Conservation (phyloP, 345 rosid species). For the Combretum micranthum region DNA sequence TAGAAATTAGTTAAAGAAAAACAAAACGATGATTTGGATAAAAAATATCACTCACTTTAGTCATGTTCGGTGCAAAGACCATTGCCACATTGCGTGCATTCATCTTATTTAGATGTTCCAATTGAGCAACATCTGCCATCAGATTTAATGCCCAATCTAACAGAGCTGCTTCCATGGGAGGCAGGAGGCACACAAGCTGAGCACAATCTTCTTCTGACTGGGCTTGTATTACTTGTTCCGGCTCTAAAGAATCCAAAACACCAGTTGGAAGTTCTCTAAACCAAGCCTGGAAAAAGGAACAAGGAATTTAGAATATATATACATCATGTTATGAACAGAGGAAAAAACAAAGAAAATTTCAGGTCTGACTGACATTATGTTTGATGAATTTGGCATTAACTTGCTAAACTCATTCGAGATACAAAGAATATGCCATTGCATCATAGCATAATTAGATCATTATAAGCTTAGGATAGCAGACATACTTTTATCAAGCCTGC, state of each 20-base stretch:
- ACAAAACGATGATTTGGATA: background rate
- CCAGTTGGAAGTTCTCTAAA: conserved; percentile 98
- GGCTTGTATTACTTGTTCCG: conserved; percentile 81
- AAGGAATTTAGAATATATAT: too few relatives aligned
- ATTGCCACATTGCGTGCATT: conserved; percentile 92
- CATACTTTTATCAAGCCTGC: conserved; percentile 94
- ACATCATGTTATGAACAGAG: too few relatives aligned
- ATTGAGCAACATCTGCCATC: conserved; percentile 93
- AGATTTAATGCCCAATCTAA: conserved; percentile 88
- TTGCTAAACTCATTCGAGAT: background rate
- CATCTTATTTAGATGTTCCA: conserved; percentile 89
- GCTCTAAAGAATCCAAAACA: conserved; percentile 73
- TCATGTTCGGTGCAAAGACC: conserved; percentile 99
- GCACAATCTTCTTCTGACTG: conserved; percentile 88
- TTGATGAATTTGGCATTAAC: too few relatives aligned
- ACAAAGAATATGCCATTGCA: background rate
- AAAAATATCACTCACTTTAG: conserved; percentile 55
- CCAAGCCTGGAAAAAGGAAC: conserved; percentile 60
- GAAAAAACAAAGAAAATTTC: too few relatives aligned
- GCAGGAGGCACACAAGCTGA: conserved; percentile 71
- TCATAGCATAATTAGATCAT: background rate
- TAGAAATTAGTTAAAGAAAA: background rate
- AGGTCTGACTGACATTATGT: too few relatives aligned
- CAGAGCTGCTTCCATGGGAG: conserved; percentile 83
- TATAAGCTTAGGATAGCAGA: background rate